Base-by-base conservation (phyloP, 495 filamentous ascomycete species). In the Aspergillus ostianus region DNA sequence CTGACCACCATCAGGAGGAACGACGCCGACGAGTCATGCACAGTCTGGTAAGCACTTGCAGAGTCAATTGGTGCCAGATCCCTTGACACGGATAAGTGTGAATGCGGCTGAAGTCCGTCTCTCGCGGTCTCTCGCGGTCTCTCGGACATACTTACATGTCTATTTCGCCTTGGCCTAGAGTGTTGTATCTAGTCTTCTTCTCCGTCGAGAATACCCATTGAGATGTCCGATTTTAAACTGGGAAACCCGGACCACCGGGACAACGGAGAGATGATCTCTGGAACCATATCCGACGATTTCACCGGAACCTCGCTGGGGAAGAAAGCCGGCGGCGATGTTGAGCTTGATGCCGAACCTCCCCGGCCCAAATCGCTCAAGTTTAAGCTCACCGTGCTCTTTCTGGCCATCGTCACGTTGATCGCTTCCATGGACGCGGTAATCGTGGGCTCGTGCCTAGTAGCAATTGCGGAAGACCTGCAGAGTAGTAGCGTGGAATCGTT, bases 351-450 rank as follows among this genome's bases (percentile, higher is more conserved):
- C 36, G 36, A 41, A 13, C 36, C 36, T 12, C 36, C 36, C 10
- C 36, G 36, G 36, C 29, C 23, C 30, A 53, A 53, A 30, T 53
- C 51, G 7, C 26, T 53, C 30, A 26, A 18, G 19, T 53, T 53
- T 29, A 41, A 53, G 54, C 18, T 57, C 19, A 70, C 81, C 19
- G 76, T 82, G 56, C 48, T 71, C 41, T 75, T 72, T 6, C 61
- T 82, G 23, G 66, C 72, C 20, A 19, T 80, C 44, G 67, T 79
- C n/a, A 77, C 74, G 21, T 65, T 85, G 27, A 76, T 83, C 64
- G 78, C 80, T 0, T 73, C 81, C 2, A 71, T 85, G 19, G 82
- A 85, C 57, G 78, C 80, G 1, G 81, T 80, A 17, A 80, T 84
- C 29, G 57, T 85, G 5, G 74, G 80, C 12, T 84, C 29, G 64